Base-by-base conservation (phyloP, 805 yeast genomes). In the Saccharomycopsis sp. region DNA sequence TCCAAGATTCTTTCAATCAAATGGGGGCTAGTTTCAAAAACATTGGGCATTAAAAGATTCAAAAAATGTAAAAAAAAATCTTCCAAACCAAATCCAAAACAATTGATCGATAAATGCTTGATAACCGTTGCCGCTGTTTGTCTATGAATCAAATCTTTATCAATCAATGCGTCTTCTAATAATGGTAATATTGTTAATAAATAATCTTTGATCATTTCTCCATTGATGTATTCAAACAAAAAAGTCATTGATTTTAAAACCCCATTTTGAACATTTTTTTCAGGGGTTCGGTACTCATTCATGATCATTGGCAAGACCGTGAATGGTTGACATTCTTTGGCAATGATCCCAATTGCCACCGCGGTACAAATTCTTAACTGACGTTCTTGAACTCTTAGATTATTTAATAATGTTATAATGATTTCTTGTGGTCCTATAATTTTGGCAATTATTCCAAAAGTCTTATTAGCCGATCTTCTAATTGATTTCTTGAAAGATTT, bases 351-450 rank as follows among this genome's bases (percentile, higher is more conserved):
- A 49, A 92, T 84, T 0, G 99, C 99, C 31, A 92, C 96, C 4
- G 98, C 96, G 0, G 97, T 86, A 57, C 96, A 89, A 6, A 92
- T 95, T 54, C 99, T 79, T 31, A 85, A 67, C 61, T 92, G 99
- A 54, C 99, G 82, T 55, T 92, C 97, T 56, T 89, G 97, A 5
- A 88, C 94, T 45, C 84, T 71, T 49, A 92, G 64, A 51, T 89
- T 89, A 51, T 83, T 85, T 42, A 92, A 61, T 28, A 92, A 63
- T 42, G 94, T 80, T 1, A 79, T 88, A 17, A 92, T 59, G 3
- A 92, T 94, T 57, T 92, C 97, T 46, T 85, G 92, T 0, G 99
- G 99, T 0, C 99, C 99, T 36, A 92, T 79, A 0, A 95, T 94
- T 47, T 73, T 74, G 0, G 98, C 88, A 46, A 92, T 87, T 38